These are phyloP conservation scores for Entamoeba histolytica DNA, from an alignment of 208 protist genomes.

Conservation along the genomic window DNA sequence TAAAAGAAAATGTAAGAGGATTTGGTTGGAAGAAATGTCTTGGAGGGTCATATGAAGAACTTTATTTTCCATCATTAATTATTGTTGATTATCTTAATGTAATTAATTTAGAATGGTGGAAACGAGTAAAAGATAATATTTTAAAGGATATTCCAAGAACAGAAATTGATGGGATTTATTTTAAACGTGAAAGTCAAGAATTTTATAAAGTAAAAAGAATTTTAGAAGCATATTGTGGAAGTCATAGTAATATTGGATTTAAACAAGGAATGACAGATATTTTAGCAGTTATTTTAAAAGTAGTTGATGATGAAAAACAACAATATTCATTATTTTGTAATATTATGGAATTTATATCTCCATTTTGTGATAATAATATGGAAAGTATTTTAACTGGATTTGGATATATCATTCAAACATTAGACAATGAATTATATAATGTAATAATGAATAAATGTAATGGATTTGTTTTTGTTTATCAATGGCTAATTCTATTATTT, in stretches of 20 bases:
- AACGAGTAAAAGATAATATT: neutral
- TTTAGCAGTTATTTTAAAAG: neutral
- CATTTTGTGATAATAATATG: neutral
- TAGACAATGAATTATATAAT: neutral
- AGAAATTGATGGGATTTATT: neutral
- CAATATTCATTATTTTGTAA: neutral
- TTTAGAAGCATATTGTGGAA: neutral
- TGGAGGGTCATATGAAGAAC: neutral
- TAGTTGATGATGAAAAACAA: neutral
- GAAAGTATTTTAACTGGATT: neutral
- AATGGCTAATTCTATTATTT: neutral
- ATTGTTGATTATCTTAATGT: neutral
- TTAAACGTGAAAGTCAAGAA: neutral
- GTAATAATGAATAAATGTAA: neutral
- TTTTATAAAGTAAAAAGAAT: neutral
- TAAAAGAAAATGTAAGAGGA: neutral
- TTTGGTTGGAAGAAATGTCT: neutral
- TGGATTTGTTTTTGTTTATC: neutral
- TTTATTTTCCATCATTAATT: neutral
- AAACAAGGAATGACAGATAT: neutral
- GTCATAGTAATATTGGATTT: neutral
- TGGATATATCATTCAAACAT: neutral
- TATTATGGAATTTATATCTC: neutral
- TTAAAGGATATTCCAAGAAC: neutral
- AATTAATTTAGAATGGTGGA: neutral